A percentile compares a stretch with the other conserved stretches of the same genome.
Conservation (phyloP, 163 green algal species). For the Coccomyxa subellipsoidea region DNA sequence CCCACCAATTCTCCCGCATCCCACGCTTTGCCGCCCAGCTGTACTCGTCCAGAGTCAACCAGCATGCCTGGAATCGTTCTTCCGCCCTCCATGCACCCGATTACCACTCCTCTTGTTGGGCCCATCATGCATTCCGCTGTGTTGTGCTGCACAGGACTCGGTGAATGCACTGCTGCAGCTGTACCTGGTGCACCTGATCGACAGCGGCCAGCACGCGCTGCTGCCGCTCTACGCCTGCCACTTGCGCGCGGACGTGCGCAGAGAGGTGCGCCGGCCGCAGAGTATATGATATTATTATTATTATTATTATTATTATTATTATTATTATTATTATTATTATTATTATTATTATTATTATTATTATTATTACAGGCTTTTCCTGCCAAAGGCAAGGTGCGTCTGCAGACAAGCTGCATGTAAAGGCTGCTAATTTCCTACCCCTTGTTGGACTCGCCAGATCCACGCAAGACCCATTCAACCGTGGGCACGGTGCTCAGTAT, state of each 20-base stretch:
- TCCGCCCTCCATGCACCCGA: too few species aligned
- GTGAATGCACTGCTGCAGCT: conserved; percentile 48
- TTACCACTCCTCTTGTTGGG: too few species aligned
- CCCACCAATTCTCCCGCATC: background rate
- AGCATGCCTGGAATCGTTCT: background rate
- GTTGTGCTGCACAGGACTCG: conserved; percentile 13
- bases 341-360: too few species aligned
- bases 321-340: too few species aligned
- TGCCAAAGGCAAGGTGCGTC: too few species aligned
- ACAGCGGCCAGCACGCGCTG: conserved; percentile 41
- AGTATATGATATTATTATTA: background rate
- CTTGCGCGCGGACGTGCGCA: conserved; percentile 39
- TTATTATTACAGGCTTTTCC: too few species aligned
- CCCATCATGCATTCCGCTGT: too few species aligned
- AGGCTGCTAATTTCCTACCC: too few species aligned
- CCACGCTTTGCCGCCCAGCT: background rate
- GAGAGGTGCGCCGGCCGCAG: background rate
- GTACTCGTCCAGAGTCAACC: background rate
- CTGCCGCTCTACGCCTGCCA: conserved; percentile 69
- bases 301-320: background rate
- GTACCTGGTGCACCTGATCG: conserved; percentile 51
- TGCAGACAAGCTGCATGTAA: too few species aligned
- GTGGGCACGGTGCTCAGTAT: too few species aligned
- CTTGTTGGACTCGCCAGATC: too few species aligned
- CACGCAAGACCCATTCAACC: too few species aligned